Evolutionary conservation across 2,329 filamentous ascomycete species (phyloP), one percentile per base, ranked within the genome.

Genomic region (Ophiostoma angusticollis): DNA sequence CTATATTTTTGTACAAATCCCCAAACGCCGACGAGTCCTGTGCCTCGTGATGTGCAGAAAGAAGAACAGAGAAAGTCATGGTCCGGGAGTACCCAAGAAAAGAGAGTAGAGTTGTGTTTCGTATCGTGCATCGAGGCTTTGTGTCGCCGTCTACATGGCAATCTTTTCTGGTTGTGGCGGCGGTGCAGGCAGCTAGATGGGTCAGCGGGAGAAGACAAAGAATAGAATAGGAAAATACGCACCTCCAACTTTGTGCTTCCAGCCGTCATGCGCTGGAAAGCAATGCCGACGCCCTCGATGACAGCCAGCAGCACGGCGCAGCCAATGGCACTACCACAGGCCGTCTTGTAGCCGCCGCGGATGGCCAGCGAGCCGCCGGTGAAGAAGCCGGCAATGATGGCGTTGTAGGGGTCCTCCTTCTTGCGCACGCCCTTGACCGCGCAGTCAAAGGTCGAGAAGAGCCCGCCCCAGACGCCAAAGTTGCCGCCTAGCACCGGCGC

Each of bases 321-420:
- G 50, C 89, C 91, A 54, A 98, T 96, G 46, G 91, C 91, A 44
- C 85, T 87, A 63, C 96, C 96, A 53, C 91, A 74, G 47, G 91
- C 86, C 17, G 89, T 85, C 67, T 84, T 87, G 60, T 81, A 80
- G 43, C 91, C 91, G 53, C 91, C 91, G 64, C 91, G 77, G 46
- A 96, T 79, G 37, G 91, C 91, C 24, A 98, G 72, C 22, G 89
- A 77, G 50, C 91, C 91, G 54, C 86, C 87, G 5, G 91, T 96
- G 62, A 95, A 89, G 71, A 95, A 95, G 39, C 91, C 91, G 30
- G 89, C 91, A 52, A 89, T 93, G 59, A 98, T 96, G 54, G 87
- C 86, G 65, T 96, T 96, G 68, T 86, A 96, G 12, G 91, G 86
- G 59, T 96, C 91, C 62, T 98, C 91, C 78, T 95, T 96, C 71